These are phyloP conservation scores for Pyrenula massariospora DNA, from an alignment of 495 filamentous ascomycete species.

Conservation along the genomic window DNA sequence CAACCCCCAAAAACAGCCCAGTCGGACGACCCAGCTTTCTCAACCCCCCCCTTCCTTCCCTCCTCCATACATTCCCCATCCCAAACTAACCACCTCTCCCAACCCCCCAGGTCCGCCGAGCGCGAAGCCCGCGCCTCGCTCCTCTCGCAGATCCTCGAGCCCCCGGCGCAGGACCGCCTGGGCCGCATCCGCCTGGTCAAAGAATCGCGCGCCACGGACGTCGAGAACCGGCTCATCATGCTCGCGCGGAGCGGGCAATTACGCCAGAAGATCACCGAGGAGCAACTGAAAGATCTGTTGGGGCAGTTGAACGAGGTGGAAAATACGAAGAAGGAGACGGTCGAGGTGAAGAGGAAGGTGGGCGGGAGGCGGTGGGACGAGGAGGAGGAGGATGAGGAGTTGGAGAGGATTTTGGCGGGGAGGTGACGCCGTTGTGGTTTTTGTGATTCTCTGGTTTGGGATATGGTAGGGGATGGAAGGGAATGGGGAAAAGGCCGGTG, in stretches of 20 bases:
- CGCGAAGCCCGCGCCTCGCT: slow-evolving; percentile 63
- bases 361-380: slow-evolving; percentile 70
- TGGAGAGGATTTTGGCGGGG: slow-evolving; percentile 45
- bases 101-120: slow-evolving; percentile 26
- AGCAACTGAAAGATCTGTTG: slow-evolving; percentile 83
- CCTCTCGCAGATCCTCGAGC: slow-evolving; percentile 83
- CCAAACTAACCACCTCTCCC: slow-evolving; percentile 3
- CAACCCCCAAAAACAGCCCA: slow-evolving; percentile 1
- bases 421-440: no score
- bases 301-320: slow-evolving; percentile 60
- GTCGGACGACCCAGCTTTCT: neutral
- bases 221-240: slow-evolving; percentile 89
- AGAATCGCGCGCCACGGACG: slow-evolving; percentile 74
- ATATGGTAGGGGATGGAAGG: no score
- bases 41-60: slow-evolving; percentile 4
- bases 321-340: slow-evolving; percentile 75
- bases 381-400: slow-evolving; percentile 79
- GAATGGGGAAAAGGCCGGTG: neutral
- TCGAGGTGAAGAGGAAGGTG: slow-evolving; percentile 66
- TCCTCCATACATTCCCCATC: neutral
- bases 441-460: no score
- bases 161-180: slow-evolving; percentile 85
- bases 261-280: slow-evolving; percentile 77
- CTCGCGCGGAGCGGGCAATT: slow-evolving; percentile 81
- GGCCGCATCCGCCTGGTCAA: slow-evolving; percentile 94